Conservation (phyloP, 1,284 basidiomycete species). For the Rhizopogon parksii region DNA sequence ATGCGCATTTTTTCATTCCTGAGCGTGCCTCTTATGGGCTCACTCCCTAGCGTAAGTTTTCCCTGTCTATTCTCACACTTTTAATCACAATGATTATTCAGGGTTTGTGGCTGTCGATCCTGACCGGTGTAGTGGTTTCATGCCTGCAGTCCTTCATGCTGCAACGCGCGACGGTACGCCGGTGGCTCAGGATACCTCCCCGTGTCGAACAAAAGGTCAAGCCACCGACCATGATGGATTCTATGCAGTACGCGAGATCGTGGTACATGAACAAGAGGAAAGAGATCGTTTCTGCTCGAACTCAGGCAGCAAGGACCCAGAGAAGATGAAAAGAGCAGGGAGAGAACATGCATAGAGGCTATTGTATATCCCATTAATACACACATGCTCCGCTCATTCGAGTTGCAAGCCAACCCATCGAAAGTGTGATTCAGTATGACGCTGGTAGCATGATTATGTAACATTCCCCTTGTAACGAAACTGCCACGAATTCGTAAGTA, state of each 20-base stretch:
- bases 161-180: slow-evolving; percentile 21
- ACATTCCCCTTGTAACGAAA: too few relatives aligned
- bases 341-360: not conserved
- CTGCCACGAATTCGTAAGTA: too few relatives aligned
- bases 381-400: not conserved
- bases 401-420: not conserved
- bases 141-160: slow-evolving; percentile 20
- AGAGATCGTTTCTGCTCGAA: not conserved
- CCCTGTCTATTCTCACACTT: slow-evolving; percentile 8
- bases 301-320: not conserved
- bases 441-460: too few relatives aligned
- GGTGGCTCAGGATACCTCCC: slow-evolving; percentile 18
- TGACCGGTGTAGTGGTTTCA: slow-evolving; percentile 19
- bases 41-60: slow-evolving; percentile 47
- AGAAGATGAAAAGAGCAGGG: not conserved
- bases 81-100: slow-evolving; percentile 1
- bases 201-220: not conserved
- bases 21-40: slow-evolving; percentile 55
- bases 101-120: slow-evolving; percentile 27
- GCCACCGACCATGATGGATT: slow-evolving; percentile 15
- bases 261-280: slow-evolving; percentile 3
- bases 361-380: slow-evolving; percentile 1
- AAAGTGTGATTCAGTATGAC: too few relatives aligned
- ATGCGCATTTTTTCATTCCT: slow-evolving; percentile 59
- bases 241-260: not conserved